Evolutionary conservation across 441 rosid species (phyloP), one percentile per base, ranked within the genome.

Genomic region (Adansonia rubrostipa): DNA sequence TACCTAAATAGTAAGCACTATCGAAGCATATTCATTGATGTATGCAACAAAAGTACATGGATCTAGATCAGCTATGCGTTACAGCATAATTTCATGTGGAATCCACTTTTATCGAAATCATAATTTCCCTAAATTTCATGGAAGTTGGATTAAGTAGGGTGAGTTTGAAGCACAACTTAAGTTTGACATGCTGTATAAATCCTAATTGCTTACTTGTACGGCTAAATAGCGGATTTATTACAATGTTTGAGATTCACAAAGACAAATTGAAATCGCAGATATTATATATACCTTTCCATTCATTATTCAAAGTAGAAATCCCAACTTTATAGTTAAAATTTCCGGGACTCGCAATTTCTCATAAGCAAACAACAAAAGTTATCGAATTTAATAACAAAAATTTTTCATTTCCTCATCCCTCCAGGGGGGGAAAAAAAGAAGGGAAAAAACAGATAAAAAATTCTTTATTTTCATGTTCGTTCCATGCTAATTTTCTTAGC

Each of bases 401-500:
- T 42, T 33, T 33, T 33, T 33, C 45, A 5, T 15, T 5, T 62
- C 14, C 28, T 5, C 17, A 11, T 1, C 33, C 6, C 42, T 0
- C 17, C 5, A 5, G 24, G 54, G 14, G 13, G 14, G 14, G 1
- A 50, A 50, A 11, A 4, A n/a, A 19, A 66, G 15, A 14, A 24
- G 2, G 11, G 15, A 62, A 62, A 54, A 54, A 54, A 14, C 9
- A 1, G 9, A 6, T 45, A 8, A 2, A 45, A 8, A 57, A 5
- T 42, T 5, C 45, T 64, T 33, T 64, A 36, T 6, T 14, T 64
- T 64, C 44, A 36, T 5, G 61, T 71, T 71, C 44, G 4, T 15
- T 7, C 9, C 17, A n/a, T 45, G 73, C 71, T 73, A 60, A 57
- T 60, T 76, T 82, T 71, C 68, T 73, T 68, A 42, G 72, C 24